These are phyloP conservation scores for Fraxinus paxiana DNA, from an alignment of 305 asterid species.

Conservation along the genomic window DNA sequence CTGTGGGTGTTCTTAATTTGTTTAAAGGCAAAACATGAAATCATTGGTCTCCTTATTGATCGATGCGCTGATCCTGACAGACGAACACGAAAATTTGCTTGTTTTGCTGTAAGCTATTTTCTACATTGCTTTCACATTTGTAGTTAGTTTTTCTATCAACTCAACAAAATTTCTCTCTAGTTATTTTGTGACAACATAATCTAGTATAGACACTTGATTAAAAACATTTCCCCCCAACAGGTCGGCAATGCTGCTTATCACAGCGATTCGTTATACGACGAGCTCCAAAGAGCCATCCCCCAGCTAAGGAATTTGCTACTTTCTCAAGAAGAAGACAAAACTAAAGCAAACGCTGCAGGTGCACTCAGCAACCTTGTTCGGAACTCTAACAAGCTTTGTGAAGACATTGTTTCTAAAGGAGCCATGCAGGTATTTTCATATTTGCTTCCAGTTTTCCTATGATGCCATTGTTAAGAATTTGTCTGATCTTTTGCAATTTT, in stretches of 20 bases:
- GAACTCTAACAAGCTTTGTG: slow-evolving; percentile 90
- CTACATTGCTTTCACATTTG: not conserved
- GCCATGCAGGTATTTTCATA: slow-evolving; percentile 73
- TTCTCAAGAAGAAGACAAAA: slow-evolving; percentile 91
- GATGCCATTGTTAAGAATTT: not conserved
- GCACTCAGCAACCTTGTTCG: slow-evolving; percentile 97
- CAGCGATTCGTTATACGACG: slow-evolving; percentile 78
- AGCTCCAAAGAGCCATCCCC: slow-evolving; percentile 83
- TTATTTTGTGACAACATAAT: not conserved
- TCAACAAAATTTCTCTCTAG: slow-evolving; percentile 9
- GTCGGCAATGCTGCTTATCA: slow-evolving; percentile 99
- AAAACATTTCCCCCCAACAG: slow-evolving; percentile 37
- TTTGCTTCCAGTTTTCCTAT: not conserved
- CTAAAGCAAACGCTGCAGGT: slow-evolving; percentile 98
- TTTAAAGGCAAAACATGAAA: slow-evolving; percentile 64
- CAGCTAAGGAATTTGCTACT: slow-evolving; percentile 71
- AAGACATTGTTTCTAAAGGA: slow-evolving; percentile 87
- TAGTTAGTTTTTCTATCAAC: not conserved
- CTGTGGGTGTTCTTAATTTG: slow-evolving; percentile 5
- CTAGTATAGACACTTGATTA: slow-evolving; percentile 25
- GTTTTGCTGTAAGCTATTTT: slow-evolving; percentile 76
- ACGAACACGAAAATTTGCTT: slow-evolving; percentile 92
- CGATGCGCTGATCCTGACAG: slow-evolving; percentile 88
- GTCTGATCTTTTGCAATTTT: not conserved
- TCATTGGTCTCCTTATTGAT: slow-evolving; percentile 67